Percentiles rank a stretch among this genome's conserved stretches.
Conservation (phyloP, 2,329 filamentous ascomycete genomes). For the Coleophoma eucalyptorum region DNA sequence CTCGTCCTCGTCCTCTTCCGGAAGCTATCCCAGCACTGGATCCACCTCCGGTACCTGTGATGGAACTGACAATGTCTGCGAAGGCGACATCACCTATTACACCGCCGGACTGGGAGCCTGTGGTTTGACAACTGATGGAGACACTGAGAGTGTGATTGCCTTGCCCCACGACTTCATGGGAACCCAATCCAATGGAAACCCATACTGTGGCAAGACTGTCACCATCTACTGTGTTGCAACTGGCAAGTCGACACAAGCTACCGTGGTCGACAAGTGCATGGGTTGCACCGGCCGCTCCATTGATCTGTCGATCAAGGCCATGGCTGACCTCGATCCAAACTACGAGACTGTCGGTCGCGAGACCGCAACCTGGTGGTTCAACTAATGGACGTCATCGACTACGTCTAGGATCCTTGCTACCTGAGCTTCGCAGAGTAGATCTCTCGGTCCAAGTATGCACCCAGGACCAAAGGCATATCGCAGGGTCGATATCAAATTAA, state of each 20-base stretch:
- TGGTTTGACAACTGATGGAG: constrained; percentile 56
- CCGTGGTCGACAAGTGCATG: constrained; percentile 72
- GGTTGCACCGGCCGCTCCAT: constrained; percentile 55
- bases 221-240: constrained; percentile 60
- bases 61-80: constrained; percentile 20
- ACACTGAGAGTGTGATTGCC: constrained; percentile 61
- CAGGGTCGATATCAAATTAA: constrained; percentile 20
- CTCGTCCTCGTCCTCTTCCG: constrained; percentile 9
- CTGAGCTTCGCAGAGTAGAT: constrained; percentile 22
- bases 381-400: constrained; percentile 14
- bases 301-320: constrained; percentile 57
- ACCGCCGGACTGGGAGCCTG: constrained; percentile 65
- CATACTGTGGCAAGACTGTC: constrained; percentile 66
- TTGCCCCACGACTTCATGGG: constrained; percentile 64
- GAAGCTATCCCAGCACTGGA: constrained; percentile 13
- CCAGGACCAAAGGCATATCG: neutral
- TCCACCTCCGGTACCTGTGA: constrained; percentile 14
- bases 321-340: constrained; percentile 44
- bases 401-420: no score
- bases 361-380: constrained; percentile 43
- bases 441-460: constrained; percentile 15
- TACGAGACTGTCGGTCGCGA: constrained; percentile 39
- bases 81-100: constrained; percentile 75
- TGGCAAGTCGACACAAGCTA: constrained; percentile 55
- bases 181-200: constrained; percentile 59